Evolutionary conservation across 2,329 filamentous ascomycete species (phyloP).

Genomic region (Cadophora luteo-olivacea): DNA sequence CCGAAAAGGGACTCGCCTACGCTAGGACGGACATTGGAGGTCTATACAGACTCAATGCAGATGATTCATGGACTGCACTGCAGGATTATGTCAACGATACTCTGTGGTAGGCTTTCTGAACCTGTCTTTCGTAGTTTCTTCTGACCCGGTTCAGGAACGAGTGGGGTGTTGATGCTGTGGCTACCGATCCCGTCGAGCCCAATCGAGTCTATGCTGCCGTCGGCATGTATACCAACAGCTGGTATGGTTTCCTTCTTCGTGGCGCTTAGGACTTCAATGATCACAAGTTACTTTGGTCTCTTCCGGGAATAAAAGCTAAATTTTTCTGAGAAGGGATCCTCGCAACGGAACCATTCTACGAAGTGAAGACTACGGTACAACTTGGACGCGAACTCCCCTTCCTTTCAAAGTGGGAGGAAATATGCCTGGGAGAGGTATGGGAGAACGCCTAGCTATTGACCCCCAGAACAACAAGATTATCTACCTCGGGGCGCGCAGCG

Average conservation of each 20-base stretch:
- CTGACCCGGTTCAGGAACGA: slow-evolving; percentile 50
- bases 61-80: slow-evolving; percentile 62
- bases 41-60: slow-evolving; percentile 59
- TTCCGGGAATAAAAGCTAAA: no score
- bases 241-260: slow-evolving; percentile 32
- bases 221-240: slow-evolving; percentile 64
- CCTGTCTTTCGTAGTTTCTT: not conserved
- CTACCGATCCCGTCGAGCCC: slow-evolving; percentile 59
- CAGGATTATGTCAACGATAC: slow-evolving; percentile 48
- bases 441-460: slow-evolving; percentile 64
- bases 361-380: slow-evolving; percentile 59
- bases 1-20: slow-evolving; percentile 57
- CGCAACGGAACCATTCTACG: slow-evolving; percentile 60
- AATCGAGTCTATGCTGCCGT: slow-evolving; percentile 60
- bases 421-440: slow-evolving; percentile 66
- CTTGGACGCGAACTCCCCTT: slow-evolving; percentile 56
- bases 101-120: slow-evolving; percentile 25
- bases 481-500: slow-evolving; percentile 65
- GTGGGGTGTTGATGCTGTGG: slow-evolving; percentile 64
- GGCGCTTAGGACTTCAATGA: no score
- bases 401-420: slow-evolving; percentile 68
- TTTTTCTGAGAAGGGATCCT: slow-evolving; percentile 50
- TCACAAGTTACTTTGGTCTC: no score
- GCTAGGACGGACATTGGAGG: slow-evolving; percentile 64
- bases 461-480: slow-evolving; percentile 62